phyloP scores from a whole-genome alignment of 805 yeast species.

The Pichia sporocuriosa region DNA sequence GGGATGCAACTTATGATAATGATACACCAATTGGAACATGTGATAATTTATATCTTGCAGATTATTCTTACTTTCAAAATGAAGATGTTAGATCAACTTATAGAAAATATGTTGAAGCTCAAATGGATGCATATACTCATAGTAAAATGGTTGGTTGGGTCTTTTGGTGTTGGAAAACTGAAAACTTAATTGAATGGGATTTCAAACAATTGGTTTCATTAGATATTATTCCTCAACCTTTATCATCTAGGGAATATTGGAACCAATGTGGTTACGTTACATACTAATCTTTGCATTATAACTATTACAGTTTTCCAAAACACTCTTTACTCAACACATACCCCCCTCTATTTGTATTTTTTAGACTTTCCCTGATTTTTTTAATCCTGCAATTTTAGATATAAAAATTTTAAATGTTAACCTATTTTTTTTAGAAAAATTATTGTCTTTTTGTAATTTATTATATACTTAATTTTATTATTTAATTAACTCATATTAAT shows the following conservation, averaged over 20 bases:
- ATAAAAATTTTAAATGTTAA: no score
- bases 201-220: conserved; percentile 49
- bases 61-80: conserved; percentile 44
- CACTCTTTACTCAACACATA: no score
- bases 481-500: no score
- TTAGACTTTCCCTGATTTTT: not conserved
- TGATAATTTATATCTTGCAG: conserved; percentile 38
- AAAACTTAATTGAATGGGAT: conserved; percentile 81
- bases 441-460: no score
- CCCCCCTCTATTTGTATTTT: no score
- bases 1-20: conserved; percentile 49
- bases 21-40: conserved; percentile 55
- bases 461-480: no score
- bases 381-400: no score
- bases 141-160: conserved; percentile 75
- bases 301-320: no score
- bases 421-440: no score
- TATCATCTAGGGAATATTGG: conserved; percentile 30
- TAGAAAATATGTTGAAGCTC: conserved; percentile 79
- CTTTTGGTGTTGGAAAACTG: conserved; percentile 93
- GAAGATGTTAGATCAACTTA: conserved; percentile 47
- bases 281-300: not conserved
- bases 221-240: conserved; percentile 77
- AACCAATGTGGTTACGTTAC: conserved; percentile 26
- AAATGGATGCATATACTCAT: conserved; percentile 63